Conservation (phyloP, 2,329 filamentous ascomycete species). For the Lasiodiplodia sp. region DNA sequence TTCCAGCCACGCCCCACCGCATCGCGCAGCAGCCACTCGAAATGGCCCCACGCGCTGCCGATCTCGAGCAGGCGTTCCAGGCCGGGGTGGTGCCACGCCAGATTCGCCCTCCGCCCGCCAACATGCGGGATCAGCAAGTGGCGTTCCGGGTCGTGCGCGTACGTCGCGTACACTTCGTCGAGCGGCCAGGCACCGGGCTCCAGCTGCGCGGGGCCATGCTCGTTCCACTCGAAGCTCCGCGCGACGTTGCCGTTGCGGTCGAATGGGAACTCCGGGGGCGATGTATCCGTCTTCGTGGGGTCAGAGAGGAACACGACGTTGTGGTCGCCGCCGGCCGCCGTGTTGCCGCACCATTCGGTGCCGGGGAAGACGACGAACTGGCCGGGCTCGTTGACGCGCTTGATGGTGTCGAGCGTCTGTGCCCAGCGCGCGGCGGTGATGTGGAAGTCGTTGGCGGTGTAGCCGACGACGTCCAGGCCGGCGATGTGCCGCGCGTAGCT, state of each 20-base stretch:
- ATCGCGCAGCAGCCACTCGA: conserved; percentile 45
- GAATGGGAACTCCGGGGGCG: conserved; percentile 41
- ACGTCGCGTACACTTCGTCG: conserved; percentile 49
- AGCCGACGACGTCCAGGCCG: conserved; percentile 48
- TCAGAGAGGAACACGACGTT: conserved; percentile 48
- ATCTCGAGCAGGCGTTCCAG: conserved; percentile 48
- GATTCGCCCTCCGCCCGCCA: conserved; percentile 45
- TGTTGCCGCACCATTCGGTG: conserved; percentile 50
- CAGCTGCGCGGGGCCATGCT: conserved; percentile 43
- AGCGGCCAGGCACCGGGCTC: conserved; percentile 46
- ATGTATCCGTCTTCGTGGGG: conserved; percentile 3
- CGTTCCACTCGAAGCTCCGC: conserved; percentile 49
- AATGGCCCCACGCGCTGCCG: conserved; percentile 47
- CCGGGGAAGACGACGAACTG: conserved; percentile 43
- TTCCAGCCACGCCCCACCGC: conserved; percentile 43
- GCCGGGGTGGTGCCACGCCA: conserved; percentile 47
- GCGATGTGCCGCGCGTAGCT: conserved; percentile 47
- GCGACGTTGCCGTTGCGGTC: conserved; percentile 45
- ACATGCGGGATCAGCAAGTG: conserved; percentile 49
- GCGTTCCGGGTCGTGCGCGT: conserved; percentile 41
- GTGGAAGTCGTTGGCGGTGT: conserved; percentile 52
- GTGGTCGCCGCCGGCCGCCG: conserved; percentile 41
- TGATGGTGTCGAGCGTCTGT: conserved; percentile 35
- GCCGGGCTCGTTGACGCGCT: conserved; percentile 36
- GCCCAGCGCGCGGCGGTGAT: conserved; percentile 46